phyloP scores from a whole-genome alignment of 306 rosid genomes.

The Dicorynia guianensis region DNA sequence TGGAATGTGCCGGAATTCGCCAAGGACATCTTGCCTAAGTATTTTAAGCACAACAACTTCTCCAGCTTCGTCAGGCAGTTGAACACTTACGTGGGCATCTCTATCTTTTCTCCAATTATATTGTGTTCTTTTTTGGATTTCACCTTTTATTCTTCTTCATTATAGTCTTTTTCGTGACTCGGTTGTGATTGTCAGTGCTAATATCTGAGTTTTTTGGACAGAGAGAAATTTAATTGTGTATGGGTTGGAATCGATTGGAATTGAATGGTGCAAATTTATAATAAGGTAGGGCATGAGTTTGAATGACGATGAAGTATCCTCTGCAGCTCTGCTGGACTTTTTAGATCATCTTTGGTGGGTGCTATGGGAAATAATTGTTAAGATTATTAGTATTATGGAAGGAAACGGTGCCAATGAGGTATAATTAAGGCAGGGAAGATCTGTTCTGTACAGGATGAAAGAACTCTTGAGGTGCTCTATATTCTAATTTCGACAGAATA shows the following conservation, averaged over 20 bases:
- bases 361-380: background rate
- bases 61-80: conserved; percentile 86
- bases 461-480: too few species aligned
- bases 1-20: conserved; percentile 68
- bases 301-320: background rate
- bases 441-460: background rate
- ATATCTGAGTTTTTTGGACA: background rate
- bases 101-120: background rate
- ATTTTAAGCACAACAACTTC: conserved; percentile 84
- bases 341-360: background rate
- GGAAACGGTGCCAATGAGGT: background rate
- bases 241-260: background rate
- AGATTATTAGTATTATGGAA: background rate
- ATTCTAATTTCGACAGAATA: background rate
- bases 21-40: conserved; percentile 65
- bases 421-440: background rate
- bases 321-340: background rate
- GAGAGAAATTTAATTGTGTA: background rate
- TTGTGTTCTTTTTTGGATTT: background rate
- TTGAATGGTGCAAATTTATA: too few species aligned
- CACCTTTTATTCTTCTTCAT: background rate
- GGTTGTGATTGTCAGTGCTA: background rate
- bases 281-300: background rate
- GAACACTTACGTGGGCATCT: conserved; percentile 65
- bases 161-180: background rate